Base-by-base conservation (phyloP, 805 yeast genomes). In the Kodamaea neixiangensis region DNA sequence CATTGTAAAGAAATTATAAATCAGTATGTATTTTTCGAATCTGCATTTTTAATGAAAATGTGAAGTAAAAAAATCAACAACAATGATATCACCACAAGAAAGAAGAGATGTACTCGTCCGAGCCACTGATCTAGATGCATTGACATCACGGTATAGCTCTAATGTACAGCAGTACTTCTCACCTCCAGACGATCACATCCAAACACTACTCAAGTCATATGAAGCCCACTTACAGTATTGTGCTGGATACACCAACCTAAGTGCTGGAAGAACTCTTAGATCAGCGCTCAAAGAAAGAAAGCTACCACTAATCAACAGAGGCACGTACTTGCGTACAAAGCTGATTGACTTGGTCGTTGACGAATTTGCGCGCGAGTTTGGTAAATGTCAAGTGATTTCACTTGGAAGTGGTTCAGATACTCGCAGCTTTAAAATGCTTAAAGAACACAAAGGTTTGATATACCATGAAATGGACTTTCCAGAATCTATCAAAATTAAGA, bases 381-480 rank as follows among this genome's bases (percentile, higher is more conserved):
- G 20, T 3, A 41, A 48, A 17, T 66, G 80, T 43, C 86, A 86
- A 60, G 76, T 87, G 13, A 68, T 88, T 1, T 85, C 90, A 0
- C 62, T 87, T n/a, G 96, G 96, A 0, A 85, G 92, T 1, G 96
- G 96, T 4, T 85, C 89, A 13, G 96, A 88, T 59, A 86, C 94
- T 0, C 63, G 93, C 48, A 76, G 79, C 13, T 86, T 87, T 61
- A 64, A 72, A 7, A 53, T 82, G 13, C 63, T 87, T 38, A 60
- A 68, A 5, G 43, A 64, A 44, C 34, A 56, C 9, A 34, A 52
- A 7, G 52, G 58, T 3, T 54, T 85, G 31, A 59, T 58, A 1
- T 82, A 83, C 58, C 73, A 78, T 53, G 96, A 87, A 61, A 61
- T 85, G 18, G 96, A 87, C 64, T 86, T 87, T 60, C 77, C 78